phyloP scores from a whole-genome alignment of 345 rosid species.

The Hibiscus tridactylites region DNA sequence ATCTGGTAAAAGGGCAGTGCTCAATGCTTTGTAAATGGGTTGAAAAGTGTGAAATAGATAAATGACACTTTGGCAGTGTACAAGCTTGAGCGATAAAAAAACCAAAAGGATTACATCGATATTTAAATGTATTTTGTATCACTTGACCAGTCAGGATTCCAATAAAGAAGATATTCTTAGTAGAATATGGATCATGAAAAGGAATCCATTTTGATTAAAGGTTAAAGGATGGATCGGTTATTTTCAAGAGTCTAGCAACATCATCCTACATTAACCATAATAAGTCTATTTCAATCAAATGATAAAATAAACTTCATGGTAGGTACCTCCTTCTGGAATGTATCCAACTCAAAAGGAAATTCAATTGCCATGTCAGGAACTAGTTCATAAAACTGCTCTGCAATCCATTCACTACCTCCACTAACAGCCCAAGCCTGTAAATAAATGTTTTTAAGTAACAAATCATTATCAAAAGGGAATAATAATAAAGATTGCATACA shows the following conservation, averaged over 20 bases:
- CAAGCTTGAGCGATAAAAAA: neutral
- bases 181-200: neutral
- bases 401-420: conserved; percentile 65
- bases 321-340: conserved; percentile 84
- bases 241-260: neutral
- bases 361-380: conserved; percentile 89
- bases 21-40: neutral
- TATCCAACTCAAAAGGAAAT: conserved; percentile 87
- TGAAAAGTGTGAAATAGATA: neutral
- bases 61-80: neutral
- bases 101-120: neutral
- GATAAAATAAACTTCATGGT: neutral
- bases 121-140: neutral
- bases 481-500: neutral
- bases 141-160: neutral
- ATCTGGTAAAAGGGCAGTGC: neutral
- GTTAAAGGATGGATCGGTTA: neutral
- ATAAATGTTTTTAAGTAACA: conserved; percentile 14
- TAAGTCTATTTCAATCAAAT: neutral
- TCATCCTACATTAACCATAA: neutral
- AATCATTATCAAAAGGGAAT: conserved; percentile 6
- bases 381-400: conserved; percentile 62
- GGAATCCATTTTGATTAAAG: neutral
- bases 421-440: conserved; percentile 69
- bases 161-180: neutral